Evolutionary conservation across 345 rosid species (phyloP).

Genomic region (Eutrema japonicum): DNA sequence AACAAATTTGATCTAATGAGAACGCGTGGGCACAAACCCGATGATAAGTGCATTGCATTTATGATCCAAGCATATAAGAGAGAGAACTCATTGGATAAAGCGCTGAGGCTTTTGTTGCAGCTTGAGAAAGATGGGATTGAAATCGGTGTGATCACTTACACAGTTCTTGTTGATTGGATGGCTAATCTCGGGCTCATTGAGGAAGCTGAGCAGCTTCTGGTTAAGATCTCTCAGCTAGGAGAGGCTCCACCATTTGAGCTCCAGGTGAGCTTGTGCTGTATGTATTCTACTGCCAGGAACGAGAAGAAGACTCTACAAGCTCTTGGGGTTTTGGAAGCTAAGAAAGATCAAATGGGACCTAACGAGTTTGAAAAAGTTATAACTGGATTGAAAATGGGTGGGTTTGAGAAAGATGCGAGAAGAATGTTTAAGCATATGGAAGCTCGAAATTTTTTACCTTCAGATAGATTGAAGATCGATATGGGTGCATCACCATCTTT

Average conservation of each 20-base stretch:
- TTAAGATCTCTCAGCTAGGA: constrained; percentile 73
- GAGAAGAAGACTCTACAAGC: constrained; percentile 90
- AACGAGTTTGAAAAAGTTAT: constrained; percentile 66
- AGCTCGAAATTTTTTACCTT: constrained; percentile 53
- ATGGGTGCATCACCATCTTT: constrained; percentile 43
- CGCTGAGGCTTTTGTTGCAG: constrained; percentile 64
- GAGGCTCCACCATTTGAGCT: constrained; percentile 71
- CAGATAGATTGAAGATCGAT: constrained; percentile 48
- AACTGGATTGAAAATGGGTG: constrained; percentile 61
- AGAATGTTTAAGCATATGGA: constrained; percentile 61
- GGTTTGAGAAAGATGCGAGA: constrained; percentile 68
- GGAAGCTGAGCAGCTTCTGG: constrained; percentile 80
- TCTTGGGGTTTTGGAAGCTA: constrained; percentile 63
- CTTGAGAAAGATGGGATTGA: constrained; percentile 82
- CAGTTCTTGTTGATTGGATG: constrained; percentile 82
- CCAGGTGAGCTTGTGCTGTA: constrained; percentile 77
- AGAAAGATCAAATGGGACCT: constrained; percentile 55
- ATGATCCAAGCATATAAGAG: constrained; percentile 67
- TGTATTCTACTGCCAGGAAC: constrained; percentile 60
- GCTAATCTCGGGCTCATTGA: constrained; percentile 68
- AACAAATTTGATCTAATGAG: constrained; percentile 60
- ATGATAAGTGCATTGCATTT: constrained; percentile 64
- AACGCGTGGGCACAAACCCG: constrained; percentile 60
- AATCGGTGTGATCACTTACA: constrained; percentile 71
- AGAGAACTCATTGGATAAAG: constrained; percentile 71